Base-by-base conservation (phyloP, 345 rosid species). In the Noccaea caerulescens region DNA sequence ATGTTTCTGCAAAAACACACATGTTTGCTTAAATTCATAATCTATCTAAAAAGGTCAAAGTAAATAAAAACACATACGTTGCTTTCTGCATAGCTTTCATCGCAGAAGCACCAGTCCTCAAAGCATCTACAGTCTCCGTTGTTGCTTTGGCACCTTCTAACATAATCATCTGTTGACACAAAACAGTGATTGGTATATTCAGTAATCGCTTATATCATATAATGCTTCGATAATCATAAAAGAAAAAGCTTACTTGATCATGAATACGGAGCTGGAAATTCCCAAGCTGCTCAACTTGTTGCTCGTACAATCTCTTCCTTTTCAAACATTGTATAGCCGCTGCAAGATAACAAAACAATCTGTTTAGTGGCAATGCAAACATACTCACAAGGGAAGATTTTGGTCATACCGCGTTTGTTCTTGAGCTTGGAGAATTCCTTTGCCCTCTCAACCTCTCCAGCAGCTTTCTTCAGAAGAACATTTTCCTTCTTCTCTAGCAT, bases 81-180 rank as follows among this genome's bases (percentile, higher is more conserved):
- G 92, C 94, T 75, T 86, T 86, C 86, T 93, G 96, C 99, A 89
- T 91, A 60, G 93, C 89, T 81, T 91, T 85, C 93, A 84, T 87
- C 32, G 95, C 78, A 46, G 95, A 16, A 47, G 97, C 99, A 42
- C 95, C 88, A 34, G 89, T 83, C 76, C 96, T 89, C 78, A 91
- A 80, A 63, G 97, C 96, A 84, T 94, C 93, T 34, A 89, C 96
- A 61, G 92, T 89, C 69, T 89, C 89, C 0, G 93, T 91, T 18
- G 93, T 91, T 59, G 99, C 97, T 81, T 88, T 89, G 2, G 96
- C 93, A 66, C 90, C 96, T 79, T 91, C 96, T 58, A 94, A 57
- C 92, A 85, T 82, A 72, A 91, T 91, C 91, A 89, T 86, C 98
- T 93, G 76, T 34, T 46, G 58, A 59, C 44, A 71, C 34, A 58